Conservation (phyloP, 768 basidiomycete genomes). For the Coprinopsis cinerea region DNA sequence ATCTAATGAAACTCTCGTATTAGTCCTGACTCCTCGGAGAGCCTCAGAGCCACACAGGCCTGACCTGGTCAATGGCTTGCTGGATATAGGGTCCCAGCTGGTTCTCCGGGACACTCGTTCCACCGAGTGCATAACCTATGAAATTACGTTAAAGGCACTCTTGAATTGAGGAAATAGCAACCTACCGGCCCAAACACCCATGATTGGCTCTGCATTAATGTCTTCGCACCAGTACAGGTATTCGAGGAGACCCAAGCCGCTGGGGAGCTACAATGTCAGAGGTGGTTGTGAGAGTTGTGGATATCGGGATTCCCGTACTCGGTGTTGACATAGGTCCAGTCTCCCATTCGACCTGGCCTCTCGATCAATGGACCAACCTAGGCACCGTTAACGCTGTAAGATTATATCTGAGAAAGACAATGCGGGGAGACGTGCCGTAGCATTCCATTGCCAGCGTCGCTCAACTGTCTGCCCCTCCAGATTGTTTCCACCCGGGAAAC, state of each 20-base stretch:
- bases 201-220: constrained; percentile 52
- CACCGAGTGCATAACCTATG: constrained; percentile 46
- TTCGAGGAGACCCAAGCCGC: constrained; percentile 52
- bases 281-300: no score
- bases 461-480: constrained; percentile 53
- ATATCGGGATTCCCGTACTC: constrained; percentile 34
- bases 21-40: neutral
- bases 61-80: constrained; percentile 50
- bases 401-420: neutral
- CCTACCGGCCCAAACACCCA: constrained; percentile 57
- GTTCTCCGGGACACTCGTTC: constrained; percentile 36
- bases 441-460: constrained; percentile 62
- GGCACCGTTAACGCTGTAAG: neutral
- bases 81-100: constrained; percentile 48
- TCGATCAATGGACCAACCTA: constrained; percentile 45
- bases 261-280: constrained; percentile 19
- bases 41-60: neutral
- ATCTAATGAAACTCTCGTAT: constrained; percentile 29
- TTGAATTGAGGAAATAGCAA: neutral
- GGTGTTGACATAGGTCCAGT: constrained; percentile 58
- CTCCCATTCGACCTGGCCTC: constrained; percentile 48
- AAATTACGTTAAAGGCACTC: neutral
- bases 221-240: constrained; percentile 58
- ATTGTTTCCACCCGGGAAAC: constrained; percentile 67
- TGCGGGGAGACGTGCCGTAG: constrained; percentile 33